Base-by-base conservation (phyloP, 1,284 basidiomycete species). In the Ustilago trichophora region DNA sequence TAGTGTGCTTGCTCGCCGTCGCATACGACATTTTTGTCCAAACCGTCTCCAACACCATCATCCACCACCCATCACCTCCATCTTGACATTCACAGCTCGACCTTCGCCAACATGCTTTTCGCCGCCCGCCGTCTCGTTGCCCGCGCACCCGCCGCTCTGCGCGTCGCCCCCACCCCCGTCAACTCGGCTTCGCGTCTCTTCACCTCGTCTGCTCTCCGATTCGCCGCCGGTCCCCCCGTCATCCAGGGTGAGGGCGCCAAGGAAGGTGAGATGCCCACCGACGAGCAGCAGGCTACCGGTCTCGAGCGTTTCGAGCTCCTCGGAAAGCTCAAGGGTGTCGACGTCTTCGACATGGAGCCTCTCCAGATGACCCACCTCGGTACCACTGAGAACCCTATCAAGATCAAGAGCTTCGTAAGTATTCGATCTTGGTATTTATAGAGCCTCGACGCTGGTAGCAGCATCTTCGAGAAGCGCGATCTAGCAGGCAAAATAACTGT, bases 271-370 rank as follows among this genome's bases (percentile, higher is more conserved):
- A 87, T 92, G 64, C 88, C 92, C 58, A 91, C 90, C 64, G 90
- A 92, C 84, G 86, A 90, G 80, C 86, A 91, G 75, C 95, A 98
- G 85, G 88, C 94, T 25, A 98, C 95, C 72, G 94, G 95, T 88
- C 86, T 97, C 62, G 94, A 97, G 84, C 91, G 95, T 83, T 88
- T 94, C 82, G 92, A 98, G 85, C 85, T 96, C 46, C 84, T 97
- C 59, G 92, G 91, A 79, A 89, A 91, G 73, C 85, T 93, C 79
- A 88, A 93, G 84, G 94, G 93, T 55, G 84, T 92, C 47, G 89
- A 93, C 40, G 88, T 94, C 51, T 98, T 98, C 85, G 93, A 97
- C 84, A 87, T 90, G 82, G 87, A 88, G 71, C 91, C 93, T 40
- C 87, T 98, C 67, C 89, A 93, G 81, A 85, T 93, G 67, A 90